Evolutionary conservation across 495 filamentous ascomycete genomes (phyloP).

Genomic region (Neurospora sp.): DNA sequence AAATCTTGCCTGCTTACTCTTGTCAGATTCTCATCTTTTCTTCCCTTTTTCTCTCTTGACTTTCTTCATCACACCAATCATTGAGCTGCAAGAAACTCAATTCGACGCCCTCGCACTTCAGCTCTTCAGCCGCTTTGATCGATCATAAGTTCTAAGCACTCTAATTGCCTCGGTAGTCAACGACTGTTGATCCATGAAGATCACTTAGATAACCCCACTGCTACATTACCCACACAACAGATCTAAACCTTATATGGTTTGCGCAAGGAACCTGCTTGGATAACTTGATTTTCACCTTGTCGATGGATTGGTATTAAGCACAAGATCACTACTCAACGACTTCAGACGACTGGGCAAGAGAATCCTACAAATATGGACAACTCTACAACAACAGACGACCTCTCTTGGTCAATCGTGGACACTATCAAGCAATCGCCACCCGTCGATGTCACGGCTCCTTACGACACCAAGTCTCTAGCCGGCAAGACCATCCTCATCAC

Average conservation of each 20-base stretch:
- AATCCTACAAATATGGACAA: conserved; percentile 2
- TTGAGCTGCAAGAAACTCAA: background rate
- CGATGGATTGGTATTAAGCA: background rate
- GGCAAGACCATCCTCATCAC: conserved; percentile 41
- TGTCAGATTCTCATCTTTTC: background rate
- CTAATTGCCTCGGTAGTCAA: background rate
- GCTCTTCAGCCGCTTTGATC: background rate
- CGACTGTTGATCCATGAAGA: background rate
- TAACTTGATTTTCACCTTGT: background rate
- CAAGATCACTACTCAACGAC: background rate
- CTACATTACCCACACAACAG: background rate
- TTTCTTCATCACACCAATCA: background rate
- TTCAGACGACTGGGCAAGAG: background rate
- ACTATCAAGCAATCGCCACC: conserved; percentile 22
- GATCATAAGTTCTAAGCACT: background rate
- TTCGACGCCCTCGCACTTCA: background rate
- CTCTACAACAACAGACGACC: conserved; percentile 1
- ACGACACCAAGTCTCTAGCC: conserved; percentile 27
- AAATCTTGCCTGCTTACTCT: background rate
- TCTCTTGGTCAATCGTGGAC: conserved; percentile 11
- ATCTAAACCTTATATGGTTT: background rate
- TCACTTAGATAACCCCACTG: background rate
- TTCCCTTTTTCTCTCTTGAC: background rate
- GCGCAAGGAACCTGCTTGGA: background rate
- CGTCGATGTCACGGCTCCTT: conserved; percentile 25